Base-by-base conservation (phyloP, 2,329 filamentous ascomycete species). In the Ascochyta pisi region DNA sequence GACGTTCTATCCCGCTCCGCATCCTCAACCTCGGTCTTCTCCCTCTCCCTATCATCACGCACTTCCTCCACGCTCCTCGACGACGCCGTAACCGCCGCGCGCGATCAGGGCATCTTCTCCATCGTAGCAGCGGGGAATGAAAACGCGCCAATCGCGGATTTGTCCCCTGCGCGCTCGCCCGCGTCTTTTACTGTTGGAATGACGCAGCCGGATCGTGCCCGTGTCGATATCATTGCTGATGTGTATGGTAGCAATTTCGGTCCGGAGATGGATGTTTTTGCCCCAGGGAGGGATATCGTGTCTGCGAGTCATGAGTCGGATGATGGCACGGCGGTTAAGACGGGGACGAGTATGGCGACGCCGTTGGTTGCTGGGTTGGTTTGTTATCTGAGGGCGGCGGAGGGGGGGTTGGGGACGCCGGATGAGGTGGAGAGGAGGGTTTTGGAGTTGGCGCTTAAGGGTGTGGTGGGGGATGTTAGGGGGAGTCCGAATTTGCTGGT, bases 311-410 rank as follows among this genome's bases (percentile, higher is more conserved):
- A 41, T 26, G 84, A 64, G 65, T 68, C 61, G 33, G 58, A 79
- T 37, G 69, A 73, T 42, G 73, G 70, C 1, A 68, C 63, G 73
- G 77, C 76, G 55, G 78, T 72, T 46, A 81, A 86, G 65, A 82
- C 79, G 13, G 86, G 86, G 16, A 89, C 86, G 10, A 84, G 80
- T 38, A 87, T 88, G 85, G 86, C 88, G 35, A 83, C 83, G 24
- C 88, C 88, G 6, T 87, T 90, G 69, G 80, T 90, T 46, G 82
- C 85, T 37, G 88, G 88, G 53, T 80, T 90, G 9, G 86, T 84
- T 22, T 87, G 86, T 34, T 90, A 90, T 74, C 78, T 90, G 38
- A 85, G 90, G 77, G 70, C 73, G 12, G 71, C 81, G 42, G 76
- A 82, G 54, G 38, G 38, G 2, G 47, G 47, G 13, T 26, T 50